Base-by-base conservation (phyloP, 192 early-diverging fungal species). In the Podila epigama region DNA sequence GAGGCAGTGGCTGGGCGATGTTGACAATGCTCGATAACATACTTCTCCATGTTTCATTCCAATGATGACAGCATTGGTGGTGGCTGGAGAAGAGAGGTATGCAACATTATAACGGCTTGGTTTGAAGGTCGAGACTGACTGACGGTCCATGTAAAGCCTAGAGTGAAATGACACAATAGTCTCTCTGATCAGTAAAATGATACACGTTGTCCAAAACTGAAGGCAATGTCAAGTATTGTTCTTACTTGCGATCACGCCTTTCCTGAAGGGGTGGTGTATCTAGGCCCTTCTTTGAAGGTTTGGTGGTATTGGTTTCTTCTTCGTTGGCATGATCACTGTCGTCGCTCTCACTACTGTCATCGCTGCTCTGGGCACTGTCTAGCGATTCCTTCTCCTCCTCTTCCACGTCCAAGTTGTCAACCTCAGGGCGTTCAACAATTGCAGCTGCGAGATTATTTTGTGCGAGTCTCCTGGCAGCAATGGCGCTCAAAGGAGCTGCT, bases 1-100 rank as follows among this genome's bases (percentile, higher is more conserved):
- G n/a, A n/a, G n/a, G n/a, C n/a, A n/a, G n/a, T n/a, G n/a, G n/a
- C n/a, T n/a, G n/a, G n/a, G n/a, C n/a, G n/a, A n/a, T n/a, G n/a
- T n/a, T n/a, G n/a, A n/a, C n/a, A n/a, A n/a, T n/a, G n/a, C n/a
- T 15, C 13, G n/a, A 41, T 36, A 29, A 32, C 27, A 62, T 64
- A 87, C 85, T 73, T 87, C 81, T 15, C 66, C 75, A 25, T 63
- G 42, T 48, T 80, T 70, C 58, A 87, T 66, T 32, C 81, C 84
- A 54, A 87, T 44, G 18, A 81, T 39, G 12, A 82, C 36, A 27
- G 81, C 32, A 10, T 68, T 73, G 27, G 53, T 37, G 0, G 42
- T 63, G 1, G 48, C 79, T 31, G 69, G 31, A 15, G 35, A 39
- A 2, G 60, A 51, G 15, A 77, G 36, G 34, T 68, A 66, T 11